These are phyloP conservation scores for Xylariaceae sp. DNA, from an alignment of 2,329 filamentous ascomycete species.

Conservation along the genomic window DNA sequence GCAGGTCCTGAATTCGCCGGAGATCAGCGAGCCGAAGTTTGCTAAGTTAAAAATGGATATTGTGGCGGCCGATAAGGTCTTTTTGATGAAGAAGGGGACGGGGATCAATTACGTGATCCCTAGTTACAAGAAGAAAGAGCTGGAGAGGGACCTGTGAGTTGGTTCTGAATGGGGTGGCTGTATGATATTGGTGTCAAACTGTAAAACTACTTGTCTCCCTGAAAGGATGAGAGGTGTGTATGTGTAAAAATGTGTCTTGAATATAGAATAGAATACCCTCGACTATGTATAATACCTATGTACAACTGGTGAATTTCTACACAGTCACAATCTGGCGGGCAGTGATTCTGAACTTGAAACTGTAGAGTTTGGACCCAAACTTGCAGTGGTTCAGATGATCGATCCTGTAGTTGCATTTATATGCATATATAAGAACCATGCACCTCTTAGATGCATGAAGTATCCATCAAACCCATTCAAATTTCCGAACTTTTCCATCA, in stretches of 20 bases:
- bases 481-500: neutral
- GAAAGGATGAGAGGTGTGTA: neutral
- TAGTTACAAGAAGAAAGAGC: no score
- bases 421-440: neutral
- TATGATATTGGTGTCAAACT: neutral
- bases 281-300: no score
- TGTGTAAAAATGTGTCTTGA: neutral
- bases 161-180: no score
- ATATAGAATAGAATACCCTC: neutral
- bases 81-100: constrained; percentile 52
- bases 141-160: no score
- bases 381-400: neutral
- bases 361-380: neutral
- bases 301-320: no score
- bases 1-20: constrained; percentile 57
- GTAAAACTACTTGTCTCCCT: neutral
- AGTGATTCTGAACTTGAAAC: neutral
- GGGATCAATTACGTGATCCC: constrained; percentile 67
- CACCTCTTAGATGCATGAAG: neutral
- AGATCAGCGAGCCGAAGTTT: constrained; percentile 55
- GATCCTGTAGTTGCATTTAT: neutral
- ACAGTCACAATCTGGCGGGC: neutral
- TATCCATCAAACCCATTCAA: neutral
- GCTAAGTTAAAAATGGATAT: constrained; percentile 52
- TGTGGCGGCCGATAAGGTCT: constrained; percentile 31